Conservation (phyloP, 306 rosid species). For the Vicia sativa region DNA sequence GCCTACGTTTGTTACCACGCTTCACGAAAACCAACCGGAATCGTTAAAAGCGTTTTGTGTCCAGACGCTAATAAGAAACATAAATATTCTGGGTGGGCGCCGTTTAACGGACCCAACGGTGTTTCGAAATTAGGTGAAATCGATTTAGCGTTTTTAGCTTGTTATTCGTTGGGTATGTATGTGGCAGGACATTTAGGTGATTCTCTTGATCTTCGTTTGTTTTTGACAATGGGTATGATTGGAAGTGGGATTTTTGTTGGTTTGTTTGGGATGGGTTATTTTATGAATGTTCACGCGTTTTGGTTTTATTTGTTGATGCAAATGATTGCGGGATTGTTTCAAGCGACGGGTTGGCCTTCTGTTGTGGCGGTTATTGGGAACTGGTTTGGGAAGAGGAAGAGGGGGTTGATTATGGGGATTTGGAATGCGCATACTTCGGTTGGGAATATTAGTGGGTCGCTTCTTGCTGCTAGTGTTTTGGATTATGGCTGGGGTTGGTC, state of each 20-base stretch:
- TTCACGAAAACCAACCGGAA: constrained; percentile 70
- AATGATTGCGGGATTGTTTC: constrained; percentile 78
- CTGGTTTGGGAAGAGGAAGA: constrained; percentile 85
- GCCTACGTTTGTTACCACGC: constrained; percentile 87
- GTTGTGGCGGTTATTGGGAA: constrained; percentile 88
- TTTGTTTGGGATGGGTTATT: constrained; percentile 76
- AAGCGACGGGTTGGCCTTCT: constrained; percentile 90
- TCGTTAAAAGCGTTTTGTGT: constrained; percentile 67
- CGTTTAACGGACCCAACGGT: constrained; percentile 66
- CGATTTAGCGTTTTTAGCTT: constrained; percentile 71
- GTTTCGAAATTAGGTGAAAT: constrained; percentile 71
- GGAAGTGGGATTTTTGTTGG: constrained; percentile 74
- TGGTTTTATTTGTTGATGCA: constrained; percentile 67
- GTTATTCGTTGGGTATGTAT: constrained; percentile 73
- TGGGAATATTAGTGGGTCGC: constrained; percentile 78
- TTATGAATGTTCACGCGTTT: constrained; percentile 65
- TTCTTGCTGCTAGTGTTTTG: constrained; percentile 75
- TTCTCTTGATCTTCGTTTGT: constrained; percentile 61
- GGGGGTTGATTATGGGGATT: constrained; percentile 81
- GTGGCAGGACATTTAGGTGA: constrained; percentile 83
- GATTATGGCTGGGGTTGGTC: constrained; percentile 95
- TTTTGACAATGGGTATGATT: constrained; percentile 64
- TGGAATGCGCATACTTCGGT: constrained; percentile 91
- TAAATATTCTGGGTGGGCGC: constrained; percentile 57
- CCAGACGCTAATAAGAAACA: constrained; percentile 27